Conservation (phyloP, 352 stramenopile species). For the Hyphochytrium catenoides region DNA sequence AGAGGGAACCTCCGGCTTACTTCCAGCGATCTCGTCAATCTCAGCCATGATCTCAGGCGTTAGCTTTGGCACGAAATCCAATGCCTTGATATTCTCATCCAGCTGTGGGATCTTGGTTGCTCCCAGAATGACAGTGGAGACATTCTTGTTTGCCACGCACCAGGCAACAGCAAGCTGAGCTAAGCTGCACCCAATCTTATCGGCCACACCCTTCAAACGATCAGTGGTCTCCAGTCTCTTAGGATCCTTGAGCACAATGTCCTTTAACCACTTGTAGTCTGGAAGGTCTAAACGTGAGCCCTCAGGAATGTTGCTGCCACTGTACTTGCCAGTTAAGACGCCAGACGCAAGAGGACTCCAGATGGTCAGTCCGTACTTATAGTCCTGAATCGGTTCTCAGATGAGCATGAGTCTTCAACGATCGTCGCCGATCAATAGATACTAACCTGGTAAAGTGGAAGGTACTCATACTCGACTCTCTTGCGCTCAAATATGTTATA, state of each 20-base stretch:
- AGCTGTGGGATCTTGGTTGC: slow-evolving; percentile 31
- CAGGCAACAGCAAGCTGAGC: slow-evolving; percentile 31
- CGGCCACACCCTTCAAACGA: slow-evolving; percentile 22
- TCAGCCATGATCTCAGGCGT: slow-evolving; percentile 30
- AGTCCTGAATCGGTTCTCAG: slow-evolving; percentile 11
- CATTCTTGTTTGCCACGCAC: slow-evolving; percentile 22
- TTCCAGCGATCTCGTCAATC: slow-evolving; percentile 36
- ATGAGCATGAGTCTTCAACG: background rate
- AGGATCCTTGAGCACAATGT: slow-evolving; percentile 22
- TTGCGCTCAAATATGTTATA: slow-evolving; percentile 45
- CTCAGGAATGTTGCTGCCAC: slow-evolving; percentile 9
- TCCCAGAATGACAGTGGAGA: slow-evolving; percentile 30
- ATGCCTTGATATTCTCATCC: slow-evolving; percentile 39
- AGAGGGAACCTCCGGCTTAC: slow-evolving; percentile 11
- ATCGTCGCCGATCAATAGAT: background rate
- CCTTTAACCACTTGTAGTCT: slow-evolving; percentile 21
- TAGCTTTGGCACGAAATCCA: slow-evolving; percentile 33
- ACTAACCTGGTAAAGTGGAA: slow-evolving; percentile 24
- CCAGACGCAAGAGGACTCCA: slow-evolving; percentile 39
- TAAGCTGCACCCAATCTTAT: slow-evolving; percentile 28
- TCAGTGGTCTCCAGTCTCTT: slow-evolving; percentile 19
- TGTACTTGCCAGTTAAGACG: slow-evolving; percentile 52
- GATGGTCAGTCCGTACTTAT: slow-evolving; percentile 38
- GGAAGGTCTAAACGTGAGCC: slow-evolving; percentile 27
- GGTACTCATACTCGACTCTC: slow-evolving; percentile 36